Base-by-base conservation (phyloP, 352 stramenopile species). In the Globisporangium paddicum region DNA sequence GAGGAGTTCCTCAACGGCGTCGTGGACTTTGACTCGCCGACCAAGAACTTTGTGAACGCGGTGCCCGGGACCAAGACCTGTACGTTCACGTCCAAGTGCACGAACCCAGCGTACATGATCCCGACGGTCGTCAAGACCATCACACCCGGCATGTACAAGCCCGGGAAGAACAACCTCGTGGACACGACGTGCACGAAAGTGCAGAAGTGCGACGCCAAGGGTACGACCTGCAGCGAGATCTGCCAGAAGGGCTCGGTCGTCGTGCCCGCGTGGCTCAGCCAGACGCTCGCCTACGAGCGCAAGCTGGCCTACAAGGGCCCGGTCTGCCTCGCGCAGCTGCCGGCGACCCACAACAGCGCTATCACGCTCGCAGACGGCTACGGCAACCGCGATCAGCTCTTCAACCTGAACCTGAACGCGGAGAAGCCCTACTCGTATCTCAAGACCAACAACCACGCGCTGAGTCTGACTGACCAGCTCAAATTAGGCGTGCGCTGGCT, bases 401-500 rank as follows among this genome's bases (percentile, higher is more conserved):
- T 86, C 37, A 81, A 89, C 59, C 72, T 68, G 11, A 67, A 77
- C 32, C 58, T 92, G 18, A 72, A 77, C 48, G 70, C 68, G 55
- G 82, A 68, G 41, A 82, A 88, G 40, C 55, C 68, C 16, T 67
- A 70, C 25, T 79, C 74, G 58, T 83, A 73, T 49, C 71, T 91
- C 66, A 76, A 77, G 44, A 93, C 81, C 0, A 86, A 83, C 54
- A 84, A 90, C 58, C 82, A 91, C 52, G 70, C 65, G 49, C 76
- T 93, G 38, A 88, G 66, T 1, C 37, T 95, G 14, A 89, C 82
- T 11, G 86, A 95, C 50, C 84, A 93, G 64, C 67, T 95, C 34
- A 73, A 85, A 25, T 66, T 95, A 32, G 86, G 86, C 5, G 82
- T 77, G 23, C 74, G 86, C 6, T 86, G 90, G 35, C 68, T 95